Percentiles rank a stretch among this genome's conserved stretches.
phyloP scores from a whole-genome alignment of 2,329 filamentous ascomycete genomes.

The Aspergillus flavus region DNA sequence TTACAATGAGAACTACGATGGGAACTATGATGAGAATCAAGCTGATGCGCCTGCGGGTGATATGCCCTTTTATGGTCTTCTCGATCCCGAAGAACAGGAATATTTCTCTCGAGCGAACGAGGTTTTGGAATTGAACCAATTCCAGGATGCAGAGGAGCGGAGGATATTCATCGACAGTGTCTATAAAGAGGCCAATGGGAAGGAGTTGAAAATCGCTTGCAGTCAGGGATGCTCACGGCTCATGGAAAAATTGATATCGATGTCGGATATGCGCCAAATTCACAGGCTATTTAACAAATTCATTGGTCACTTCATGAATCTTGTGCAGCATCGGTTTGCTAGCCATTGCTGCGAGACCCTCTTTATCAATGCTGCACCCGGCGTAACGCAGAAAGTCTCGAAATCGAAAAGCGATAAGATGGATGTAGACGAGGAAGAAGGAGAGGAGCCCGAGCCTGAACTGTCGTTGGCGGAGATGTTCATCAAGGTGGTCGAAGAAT shows the following conservation, averaged over 20 bases:
- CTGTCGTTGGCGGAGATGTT: slow-evolving; percentile 83
- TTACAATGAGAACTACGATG: slow-evolving; percentile 16
- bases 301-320: slow-evolving; percentile 79
- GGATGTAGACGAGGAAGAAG: slow-evolving; percentile 50
- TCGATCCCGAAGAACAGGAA: slow-evolving; percentile 90
- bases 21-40: slow-evolving; percentile 20
- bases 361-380: slow-evolving; percentile 78
- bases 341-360: slow-evolving; percentile 96
- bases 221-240: slow-evolving; percentile 93
- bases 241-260: slow-evolving; percentile 85
- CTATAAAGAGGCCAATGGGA: slow-evolving; percentile 82
- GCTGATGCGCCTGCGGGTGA: slow-evolving; percentile 48
- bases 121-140: slow-evolving; percentile 86
- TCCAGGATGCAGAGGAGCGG: slow-evolving; percentile 73
- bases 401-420: slow-evolving; percentile 45
- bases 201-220: slow-evolving; percentile 93
- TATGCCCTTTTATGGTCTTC: slow-evolving; percentile 85
- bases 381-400: slow-evolving; percentile 72
- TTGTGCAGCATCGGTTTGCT: slow-evolving; percentile 93
- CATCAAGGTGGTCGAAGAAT: slow-evolving; percentile 78
- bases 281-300: slow-evolving; percentile 87
- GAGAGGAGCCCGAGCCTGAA: slow-evolving; percentile 48
- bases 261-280: slow-evolving; percentile 77
- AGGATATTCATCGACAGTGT: slow-evolving; percentile 76
- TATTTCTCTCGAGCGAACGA: slow-evolving; percentile 92